Evolutionary conservation across 441 rosid genomes (phyloP).

Genomic region (Corymbia calophylla): DNA sequence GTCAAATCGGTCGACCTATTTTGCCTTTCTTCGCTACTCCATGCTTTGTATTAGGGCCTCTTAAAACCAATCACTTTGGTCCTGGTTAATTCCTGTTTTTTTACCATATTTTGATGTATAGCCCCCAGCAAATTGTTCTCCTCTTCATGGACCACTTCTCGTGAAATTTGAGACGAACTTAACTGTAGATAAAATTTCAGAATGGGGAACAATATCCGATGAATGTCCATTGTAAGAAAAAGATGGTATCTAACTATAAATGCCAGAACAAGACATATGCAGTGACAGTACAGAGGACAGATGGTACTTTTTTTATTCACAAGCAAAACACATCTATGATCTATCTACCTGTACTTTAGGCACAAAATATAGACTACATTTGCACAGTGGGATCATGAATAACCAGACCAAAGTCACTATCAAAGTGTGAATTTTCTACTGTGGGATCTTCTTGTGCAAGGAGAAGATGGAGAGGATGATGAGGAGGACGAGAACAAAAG

Average conservation of each 20-base stretch:
- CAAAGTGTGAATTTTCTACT: background rate
- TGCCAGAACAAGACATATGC: background rate
- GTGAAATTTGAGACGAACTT: background rate
- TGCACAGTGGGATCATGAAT: background rate
- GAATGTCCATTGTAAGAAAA: background rate
- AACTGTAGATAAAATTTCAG: background rate
- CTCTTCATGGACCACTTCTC: background rate
- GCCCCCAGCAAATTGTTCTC: background rate
- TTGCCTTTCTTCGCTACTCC: background rate
- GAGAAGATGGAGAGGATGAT: constrained; percentile 36
- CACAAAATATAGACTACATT: background rate
- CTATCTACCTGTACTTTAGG: background rate
- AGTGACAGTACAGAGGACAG: background rate
- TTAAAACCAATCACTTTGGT: background rate
- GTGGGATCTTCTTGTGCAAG: constrained; percentile 32
- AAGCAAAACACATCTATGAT: background rate
- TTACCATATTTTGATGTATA: background rate
- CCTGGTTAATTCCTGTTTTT: background rate
- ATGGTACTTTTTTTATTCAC: background rate
- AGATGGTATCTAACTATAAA: background rate
- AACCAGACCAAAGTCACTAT: background rate
- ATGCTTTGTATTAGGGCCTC: background rate
- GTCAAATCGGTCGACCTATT: background rate
- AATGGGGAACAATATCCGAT: background rate
- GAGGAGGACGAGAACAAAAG: constrained; percentile 50